Evolutionary conservation across 768 basidiomycete species (phyloP), one percentile per base, ranked within the genome.

Genomic region (Boletales sp.): DNA sequence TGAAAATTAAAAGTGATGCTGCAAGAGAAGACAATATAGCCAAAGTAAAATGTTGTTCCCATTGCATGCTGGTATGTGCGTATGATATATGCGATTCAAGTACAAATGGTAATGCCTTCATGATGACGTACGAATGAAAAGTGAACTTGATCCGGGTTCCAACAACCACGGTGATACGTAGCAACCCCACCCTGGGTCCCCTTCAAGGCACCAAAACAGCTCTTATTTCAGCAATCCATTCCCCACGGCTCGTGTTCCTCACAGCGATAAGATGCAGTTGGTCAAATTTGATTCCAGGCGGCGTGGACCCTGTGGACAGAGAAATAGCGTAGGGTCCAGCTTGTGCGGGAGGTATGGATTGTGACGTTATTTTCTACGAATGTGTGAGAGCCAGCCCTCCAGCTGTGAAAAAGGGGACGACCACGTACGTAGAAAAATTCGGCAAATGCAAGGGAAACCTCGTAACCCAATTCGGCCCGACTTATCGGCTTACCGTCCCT

Each of bases 361-460:
- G 52, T 46, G 51, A 55, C 52, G 54, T 58, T 38, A 65, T 52
- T n/a, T 56, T 43, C 64, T 63, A 38, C 24, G 17, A 39, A 14
- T 17, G 37, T 12, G 46, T 60, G 39, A 56, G 50, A 37, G 40
- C 43, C 21, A 21, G n/a, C 35, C 37, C 19, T 9, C 18, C 15
- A 14, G 40, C 21, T 27, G 27, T 36, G 31, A 45, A 54, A 43
- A 30, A 8, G 27, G 15, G 40, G 24, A 27, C 17, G 27, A 34
- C 10, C 10, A 59, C 64, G 45, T 57, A 65, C 63, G 34, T 53
- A 61, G 50, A 66, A 55, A n/a, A 65, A 61, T 24, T 64, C 64
- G 45, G 64, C 61, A 54, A 65, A 65, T 9, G 63, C 64, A 39
- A 64, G 56, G 40, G 63, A 55, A 30, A 61, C 64, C 19, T 65